Evolutionary conservation across 2,329 filamentous ascomycete species (phyloP), one percentile per base, ranked within the genome.

Genomic region (Fusarium sororula): DNA sequence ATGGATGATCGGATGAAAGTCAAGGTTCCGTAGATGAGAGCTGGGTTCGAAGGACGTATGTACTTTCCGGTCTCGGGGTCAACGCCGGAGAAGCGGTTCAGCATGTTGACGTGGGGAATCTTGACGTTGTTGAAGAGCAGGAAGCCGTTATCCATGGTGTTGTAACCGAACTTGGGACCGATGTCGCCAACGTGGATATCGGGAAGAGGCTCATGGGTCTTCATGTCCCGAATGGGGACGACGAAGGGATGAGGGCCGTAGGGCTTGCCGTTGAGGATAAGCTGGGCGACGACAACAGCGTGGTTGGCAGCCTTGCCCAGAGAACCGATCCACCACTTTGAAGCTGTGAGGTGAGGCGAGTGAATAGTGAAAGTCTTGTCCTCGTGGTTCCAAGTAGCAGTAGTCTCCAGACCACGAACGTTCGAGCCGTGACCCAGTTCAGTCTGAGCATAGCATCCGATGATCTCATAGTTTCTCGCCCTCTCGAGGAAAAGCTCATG

Each of bases 261-360:
- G 24, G 86, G 84, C 82, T 92, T 93, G 74, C 92, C 92, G 68
- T 85, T 84, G 69, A 94, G 87, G 70, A 91, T 88, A 35, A 95
- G 86, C 82, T 95, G 93, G 1, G 93, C 93, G 87, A 95, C 94
- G 7, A 95, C 92, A 5, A 94, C 90, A 3, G 93, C 93, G 78
- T 94, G 88, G 80, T 94, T 95, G 50, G 93, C 93, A 6, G 91
- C 91, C 76, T 92, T 88, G 58, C 93, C 93, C 7, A 95, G 86
- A 17, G 92, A 93, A 4, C 93, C 93, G 76, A 94, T 94, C 93
- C 93, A 95, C 93, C 93, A 96, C 80, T 96, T 96, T 39, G 91
- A 92, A 1, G 93, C 89, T 4, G 93, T 95, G 63, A 95, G 85
- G 70, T 90, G 86, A 15, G 93, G 93, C 1, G 92, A 94, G 82